phyloP scores from a whole-genome alignment of 140 eudicot genomes.

The Bidens hawaiensis region DNA sequence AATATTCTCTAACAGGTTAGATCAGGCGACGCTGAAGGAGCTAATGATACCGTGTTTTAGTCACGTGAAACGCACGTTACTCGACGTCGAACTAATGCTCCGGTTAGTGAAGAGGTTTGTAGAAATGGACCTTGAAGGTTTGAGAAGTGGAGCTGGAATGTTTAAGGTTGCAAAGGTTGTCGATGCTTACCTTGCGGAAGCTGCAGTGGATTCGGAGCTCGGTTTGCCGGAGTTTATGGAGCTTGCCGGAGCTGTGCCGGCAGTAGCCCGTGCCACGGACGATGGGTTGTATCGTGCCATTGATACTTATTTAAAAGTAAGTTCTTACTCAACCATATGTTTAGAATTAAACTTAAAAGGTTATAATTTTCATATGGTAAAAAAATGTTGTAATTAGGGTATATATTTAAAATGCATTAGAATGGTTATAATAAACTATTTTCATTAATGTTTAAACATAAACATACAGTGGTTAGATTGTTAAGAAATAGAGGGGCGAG shows the following conservation, averaged over 20 bases:
- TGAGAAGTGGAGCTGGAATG: constrained; percentile 51
- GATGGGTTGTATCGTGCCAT: constrained; percentile 90
- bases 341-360: no score
- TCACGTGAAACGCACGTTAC: constrained; percentile 47
- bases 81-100: constrained; percentile 52
- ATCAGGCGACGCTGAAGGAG: constrained; percentile 67
- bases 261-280: constrained; percentile 59
- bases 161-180: constrained; percentile 75
- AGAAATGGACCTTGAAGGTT: constrained; percentile 41
- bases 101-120: constrained; percentile 57
- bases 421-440: no score
- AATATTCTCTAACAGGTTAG: no score
- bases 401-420: no score
- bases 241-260: constrained; percentile 66
- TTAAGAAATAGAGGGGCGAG: no score
- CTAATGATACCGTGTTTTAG: constrained; percentile 83
- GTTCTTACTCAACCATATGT: constrained; percentile 4
- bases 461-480: no score
- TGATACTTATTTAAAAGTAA: constrained; percentile 82
- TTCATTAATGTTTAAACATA: no score
- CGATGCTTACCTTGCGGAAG: constrained; percentile 80
- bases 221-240: constrained; percentile 50
- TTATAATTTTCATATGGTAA: no score
- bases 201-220: constrained; percentile 57
- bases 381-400: no score